phyloP scores from a whole-genome alignment of 2,329 filamentous ascomycete species.

The Drechslera avenae region DNA sequence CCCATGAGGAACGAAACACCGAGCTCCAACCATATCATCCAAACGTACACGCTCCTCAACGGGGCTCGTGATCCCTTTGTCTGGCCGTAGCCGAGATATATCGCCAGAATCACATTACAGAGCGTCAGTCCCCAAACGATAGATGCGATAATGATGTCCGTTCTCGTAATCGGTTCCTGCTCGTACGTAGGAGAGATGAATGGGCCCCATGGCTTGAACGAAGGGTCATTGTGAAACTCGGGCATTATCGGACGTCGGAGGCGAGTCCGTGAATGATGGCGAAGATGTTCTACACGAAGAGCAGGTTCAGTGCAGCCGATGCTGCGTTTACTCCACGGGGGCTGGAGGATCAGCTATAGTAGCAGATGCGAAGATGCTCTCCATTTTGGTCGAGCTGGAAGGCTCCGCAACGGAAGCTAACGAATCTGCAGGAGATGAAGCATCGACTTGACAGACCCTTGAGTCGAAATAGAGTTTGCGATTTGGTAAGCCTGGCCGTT shows the following conservation, averaged over 20 bases:
- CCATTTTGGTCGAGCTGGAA: slow-evolving; percentile 18
- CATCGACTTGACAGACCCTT: slow-evolving; percentile 14
- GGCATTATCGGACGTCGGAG: slow-evolving; percentile 15
- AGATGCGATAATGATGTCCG: slow-evolving; percentile 41
- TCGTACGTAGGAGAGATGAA: slow-evolving; percentile 30
- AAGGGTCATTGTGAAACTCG: slow-evolving; percentile 24
- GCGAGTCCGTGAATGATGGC: background rate
- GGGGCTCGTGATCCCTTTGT: slow-evolving; percentile 35
- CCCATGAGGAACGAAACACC: slow-evolving; percentile 52
- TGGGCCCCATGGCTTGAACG: slow-evolving; percentile 34
- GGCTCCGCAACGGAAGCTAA: slow-evolving; percentile 18
- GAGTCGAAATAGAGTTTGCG: slow-evolving; percentile 29
- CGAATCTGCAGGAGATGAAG: slow-evolving; percentile 22
- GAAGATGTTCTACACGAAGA: background rate
- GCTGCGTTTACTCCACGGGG: slow-evolving; percentile 4
- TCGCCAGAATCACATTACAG: slow-evolving; percentile 31
- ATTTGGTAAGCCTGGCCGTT: background rate
- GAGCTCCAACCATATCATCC: slow-evolving; percentile 58
- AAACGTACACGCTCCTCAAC: slow-evolving; percentile 51
- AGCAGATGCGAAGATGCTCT: background rate
- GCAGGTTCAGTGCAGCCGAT: background rate
- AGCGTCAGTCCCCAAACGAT: slow-evolving; percentile 38
- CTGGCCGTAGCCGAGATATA: slow-evolving; percentile 42
- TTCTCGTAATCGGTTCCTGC: slow-evolving; percentile 34
- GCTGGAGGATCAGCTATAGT: background rate